These are phyloP conservation scores for Thermomyces lanuginosus DNA, from an alignment of 2,329 filamentous ascomycete species.

Conservation along the genomic window DNA sequence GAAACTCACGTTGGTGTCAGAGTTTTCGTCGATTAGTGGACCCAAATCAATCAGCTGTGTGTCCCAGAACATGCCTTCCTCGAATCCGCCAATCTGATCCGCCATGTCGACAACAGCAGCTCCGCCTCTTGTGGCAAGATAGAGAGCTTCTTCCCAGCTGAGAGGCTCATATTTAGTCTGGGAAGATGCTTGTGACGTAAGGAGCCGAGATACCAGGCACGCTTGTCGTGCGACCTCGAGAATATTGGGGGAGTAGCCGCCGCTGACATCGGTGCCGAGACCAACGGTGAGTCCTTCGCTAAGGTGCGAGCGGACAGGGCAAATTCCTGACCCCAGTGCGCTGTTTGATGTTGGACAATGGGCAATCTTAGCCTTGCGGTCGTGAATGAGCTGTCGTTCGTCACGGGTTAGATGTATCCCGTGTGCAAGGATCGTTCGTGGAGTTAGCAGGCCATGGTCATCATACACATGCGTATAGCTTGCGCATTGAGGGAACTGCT, in stretches of 20 bases:
- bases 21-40: constrained; percentile 16
- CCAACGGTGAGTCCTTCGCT: constrained; percentile 63
- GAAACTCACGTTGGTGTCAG: constrained; percentile 14
- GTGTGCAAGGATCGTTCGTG: constrained; percentile 69
- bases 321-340: constrained; percentile 62
- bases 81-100: constrained; percentile 60
- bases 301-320: constrained; percentile 57
- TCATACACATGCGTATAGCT: constrained; percentile 74
- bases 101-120: constrained; percentile 63
- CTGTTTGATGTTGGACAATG: constrained; percentile 85
- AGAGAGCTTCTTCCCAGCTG: constrained; percentile 71
- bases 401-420: constrained; percentile 55
- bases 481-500: constrained; percentile 47
- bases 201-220: constrained; percentile 57
- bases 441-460: constrained; percentile 47
- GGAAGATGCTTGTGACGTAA: constrained; percentile 12
- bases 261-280: constrained; percentile 78
- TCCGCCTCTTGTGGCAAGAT: constrained; percentile 74
- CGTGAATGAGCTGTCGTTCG: constrained; percentile 50
- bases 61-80: constrained; percentile 78
- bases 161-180: constrained; percentile 45
- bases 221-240: constrained; percentile 74
- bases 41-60: constrained; percentile 63
- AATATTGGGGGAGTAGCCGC: constrained; percentile 68
- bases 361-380: constrained; percentile 48